A percentile compares a stretch with the other conserved stretches of the same genome.
Evolutionary conservation across 495 filamentous ascomycete genomes (phyloP).

Genomic region (Hypoxylon fuscum): DNA sequence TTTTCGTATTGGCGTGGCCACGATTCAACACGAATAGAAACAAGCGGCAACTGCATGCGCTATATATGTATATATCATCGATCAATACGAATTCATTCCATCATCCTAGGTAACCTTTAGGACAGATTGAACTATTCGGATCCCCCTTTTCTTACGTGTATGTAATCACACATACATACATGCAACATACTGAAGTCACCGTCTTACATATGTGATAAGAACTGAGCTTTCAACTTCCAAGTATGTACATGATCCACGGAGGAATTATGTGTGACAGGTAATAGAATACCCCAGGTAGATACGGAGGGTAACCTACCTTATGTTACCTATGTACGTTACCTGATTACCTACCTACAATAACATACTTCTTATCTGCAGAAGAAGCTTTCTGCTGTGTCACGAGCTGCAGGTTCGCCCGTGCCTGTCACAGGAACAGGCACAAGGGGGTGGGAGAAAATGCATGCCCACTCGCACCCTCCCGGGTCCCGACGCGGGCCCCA

Average conservation of each 20-base stretch:
- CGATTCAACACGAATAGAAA: background rate
- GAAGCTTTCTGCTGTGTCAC: slow-evolving; percentile 24
- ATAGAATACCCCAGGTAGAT: background rate
- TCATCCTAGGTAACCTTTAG: too few relatives aligned
- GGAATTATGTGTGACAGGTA: slow-evolving; percentile 17
- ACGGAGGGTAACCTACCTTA: background rate
- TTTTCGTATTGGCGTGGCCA: background rate
- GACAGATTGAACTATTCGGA: too few relatives aligned
- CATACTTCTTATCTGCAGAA: slow-evolving; percentile 17
- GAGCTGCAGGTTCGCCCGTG: slow-evolving; percentile 31
- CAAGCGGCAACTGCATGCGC: background rate
- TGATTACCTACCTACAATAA: background rate
- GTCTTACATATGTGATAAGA: slow-evolving; percentile 18
- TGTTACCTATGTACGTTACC: background rate
- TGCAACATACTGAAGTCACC: too few relatives aligned
- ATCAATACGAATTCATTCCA: background rate
- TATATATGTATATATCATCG: background rate
- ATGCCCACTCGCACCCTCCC: slow-evolving; percentile 27
- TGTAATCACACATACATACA: too few relatives aligned
- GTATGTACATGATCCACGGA: slow-evolving; percentile 30
- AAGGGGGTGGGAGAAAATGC: slow-evolving; percentile 4
- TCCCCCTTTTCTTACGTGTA: too few relatives aligned
- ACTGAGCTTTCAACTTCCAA: slow-evolving; percentile 17
- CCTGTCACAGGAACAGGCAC: slow-evolving; percentile 34
- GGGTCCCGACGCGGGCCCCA: slow-evolving; percentile 1